A percentile compares a stretch with the other conserved stretches of the same genome.
These are phyloP conservation scores for Loxodes magnus DNA, from an alignment of 73 alveolate species.

Conservation along the genomic window DNA sequence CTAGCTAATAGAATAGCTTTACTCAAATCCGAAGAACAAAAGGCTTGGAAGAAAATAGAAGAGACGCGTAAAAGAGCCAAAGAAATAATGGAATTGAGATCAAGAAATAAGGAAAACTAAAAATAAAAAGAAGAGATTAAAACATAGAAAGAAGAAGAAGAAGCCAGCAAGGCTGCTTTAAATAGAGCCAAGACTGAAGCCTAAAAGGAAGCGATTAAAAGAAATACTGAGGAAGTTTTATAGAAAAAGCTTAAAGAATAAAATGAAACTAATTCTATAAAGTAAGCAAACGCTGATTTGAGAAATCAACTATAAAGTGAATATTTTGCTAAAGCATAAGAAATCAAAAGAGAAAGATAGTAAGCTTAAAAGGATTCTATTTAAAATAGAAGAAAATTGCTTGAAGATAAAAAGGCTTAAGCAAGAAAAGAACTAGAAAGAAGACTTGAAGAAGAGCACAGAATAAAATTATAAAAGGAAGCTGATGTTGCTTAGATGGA, in stretches of 20 bases:
- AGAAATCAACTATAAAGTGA: neutral
- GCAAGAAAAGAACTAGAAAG: conserved; percentile 1
- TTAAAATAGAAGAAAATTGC: conserved; percentile 5
- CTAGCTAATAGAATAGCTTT: conserved; percentile 16
- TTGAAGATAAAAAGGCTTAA: neutral
- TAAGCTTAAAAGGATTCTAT: neutral
- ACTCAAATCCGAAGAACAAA: conserved; percentile 15
- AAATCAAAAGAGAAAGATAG: neutral
- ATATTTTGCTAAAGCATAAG: neutral
- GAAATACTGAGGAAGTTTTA: neutral
- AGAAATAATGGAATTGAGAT: neutral
- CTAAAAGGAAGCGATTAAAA: neutral
- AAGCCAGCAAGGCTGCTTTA: too few relatives aligned
- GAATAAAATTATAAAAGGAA: neutral
- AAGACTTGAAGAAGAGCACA: conserved; percentile 8
- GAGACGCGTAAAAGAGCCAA: conserved; percentile 9
- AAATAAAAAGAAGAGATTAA: conserved; percentile 7
- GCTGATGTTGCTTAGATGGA: conserved; percentile 23
- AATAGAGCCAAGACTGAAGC: neutral
- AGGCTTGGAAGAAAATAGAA: conserved; percentile 14
- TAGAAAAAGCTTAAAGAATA: neutral
- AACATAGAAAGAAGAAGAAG: conserved; percentile 9
- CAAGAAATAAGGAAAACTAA: neutral
- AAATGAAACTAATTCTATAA: conserved; percentile 3
- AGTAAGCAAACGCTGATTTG: too few relatives aligned